Conservation (phyloP, 164 flowering plant species). For the Pachysandra terminalis region DNA sequence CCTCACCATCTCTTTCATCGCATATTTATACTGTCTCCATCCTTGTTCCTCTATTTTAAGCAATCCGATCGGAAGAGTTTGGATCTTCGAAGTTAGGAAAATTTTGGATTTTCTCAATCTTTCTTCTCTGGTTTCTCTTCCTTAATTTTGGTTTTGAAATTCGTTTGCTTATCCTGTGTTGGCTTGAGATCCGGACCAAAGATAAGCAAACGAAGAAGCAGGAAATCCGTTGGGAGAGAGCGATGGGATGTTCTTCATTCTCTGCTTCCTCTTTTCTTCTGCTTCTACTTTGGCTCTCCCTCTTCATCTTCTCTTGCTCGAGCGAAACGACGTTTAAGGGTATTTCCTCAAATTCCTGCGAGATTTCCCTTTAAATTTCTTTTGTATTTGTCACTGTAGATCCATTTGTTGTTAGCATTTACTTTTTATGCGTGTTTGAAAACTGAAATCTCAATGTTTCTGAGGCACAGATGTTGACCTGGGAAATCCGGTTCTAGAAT, state of each 20-base stretch:
- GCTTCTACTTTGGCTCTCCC: neutral
- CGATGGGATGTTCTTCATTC: neutral
- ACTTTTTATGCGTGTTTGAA: neutral
- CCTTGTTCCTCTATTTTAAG: no score
- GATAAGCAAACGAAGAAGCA: no score
- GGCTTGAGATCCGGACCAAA: no score
- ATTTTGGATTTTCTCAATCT: no score
- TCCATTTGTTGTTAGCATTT: neutral
- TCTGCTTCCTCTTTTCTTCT: neutral
- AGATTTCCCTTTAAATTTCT: neutral
- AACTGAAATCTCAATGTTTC: neutral
- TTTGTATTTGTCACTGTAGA: neutral
- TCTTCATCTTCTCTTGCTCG: neutral
- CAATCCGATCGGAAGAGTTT: no score
- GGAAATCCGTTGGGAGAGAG: no score
- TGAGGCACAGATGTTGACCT: slow-evolving; percentile 46
- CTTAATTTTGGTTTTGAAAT: no score
- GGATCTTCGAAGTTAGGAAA: no score
- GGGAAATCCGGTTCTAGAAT: slow-evolving; percentile 42
- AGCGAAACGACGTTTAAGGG: neutral
- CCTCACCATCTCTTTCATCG: no score
- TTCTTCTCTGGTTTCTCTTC: no score
- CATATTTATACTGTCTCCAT: no score
- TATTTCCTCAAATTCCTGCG: neutral
- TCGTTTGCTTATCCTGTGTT: no score